Percentiles rank a stretch among this genome's conserved stretches.
Evolutionary conservation across 2,329 filamentous ascomycete genomes (phyloP).

Genomic region (Stromatinia cepivora): DNA sequence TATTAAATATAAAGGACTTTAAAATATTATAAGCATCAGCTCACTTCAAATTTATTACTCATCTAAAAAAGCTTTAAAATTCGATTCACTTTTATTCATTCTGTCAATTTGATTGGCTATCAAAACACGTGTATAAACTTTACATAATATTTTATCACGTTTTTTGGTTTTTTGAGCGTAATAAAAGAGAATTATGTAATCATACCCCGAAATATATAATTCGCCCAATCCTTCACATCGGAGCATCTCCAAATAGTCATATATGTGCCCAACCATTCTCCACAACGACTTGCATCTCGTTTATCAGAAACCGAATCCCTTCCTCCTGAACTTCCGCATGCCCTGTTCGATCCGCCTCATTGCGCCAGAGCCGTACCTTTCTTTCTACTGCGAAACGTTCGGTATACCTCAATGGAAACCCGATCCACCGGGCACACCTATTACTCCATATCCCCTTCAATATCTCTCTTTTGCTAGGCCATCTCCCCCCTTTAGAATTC

Average conservation of each 20-base stretch:
- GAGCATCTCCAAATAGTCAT: neutral
- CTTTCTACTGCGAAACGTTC: constrained; percentile 31
- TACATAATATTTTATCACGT: too few species aligned
- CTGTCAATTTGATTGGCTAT: too few species aligned
- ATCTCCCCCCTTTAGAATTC: constrained; percentile 30
- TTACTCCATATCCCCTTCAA: constrained; percentile 60
- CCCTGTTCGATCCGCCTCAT: constrained; percentile 40
- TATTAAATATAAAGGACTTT: too few species aligned
- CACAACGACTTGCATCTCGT: constrained; percentile 61
- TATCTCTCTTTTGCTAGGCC: constrained; percentile 44
- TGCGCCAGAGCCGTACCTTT: constrained; percentile 33
- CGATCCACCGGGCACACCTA: constrained; percentile 51
- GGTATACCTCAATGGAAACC: constrained; percentile 39
- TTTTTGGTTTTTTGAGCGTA: too few species aligned
- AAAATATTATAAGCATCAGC: too few species aligned
- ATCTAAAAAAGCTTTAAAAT: too few species aligned
- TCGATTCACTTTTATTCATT: too few species aligned
- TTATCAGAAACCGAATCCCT: constrained; percentile 55
- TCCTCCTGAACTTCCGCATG: constrained; percentile 44
- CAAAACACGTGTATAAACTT: too few species aligned
- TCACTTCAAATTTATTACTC: too few species aligned
- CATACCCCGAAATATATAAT: too few species aligned
- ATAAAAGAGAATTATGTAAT: too few species aligned
- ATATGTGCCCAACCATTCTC: constrained; percentile 59
- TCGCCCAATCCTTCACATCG: too few species aligned